These are phyloP conservation scores for Naganishia kalamii DNA, from an alignment of 768 basidiomycete species.

Conservation along the genomic window DNA sequence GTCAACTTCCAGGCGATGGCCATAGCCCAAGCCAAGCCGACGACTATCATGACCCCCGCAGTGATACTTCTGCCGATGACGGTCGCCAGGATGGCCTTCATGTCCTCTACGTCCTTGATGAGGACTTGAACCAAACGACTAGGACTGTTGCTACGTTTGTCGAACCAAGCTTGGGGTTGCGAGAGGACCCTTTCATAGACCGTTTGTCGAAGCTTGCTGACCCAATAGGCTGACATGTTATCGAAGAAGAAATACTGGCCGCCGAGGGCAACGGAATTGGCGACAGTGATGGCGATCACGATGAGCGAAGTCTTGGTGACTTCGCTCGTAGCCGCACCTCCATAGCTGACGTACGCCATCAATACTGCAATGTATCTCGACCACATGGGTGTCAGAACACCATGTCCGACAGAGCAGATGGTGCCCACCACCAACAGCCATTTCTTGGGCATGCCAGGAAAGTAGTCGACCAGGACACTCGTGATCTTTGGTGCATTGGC, in stretches of 20 bases:
- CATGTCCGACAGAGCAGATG: slow-evolving; percentile 61
- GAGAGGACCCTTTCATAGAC: slow-evolving; percentile 59
- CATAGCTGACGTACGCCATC: slow-evolving; percentile 51
- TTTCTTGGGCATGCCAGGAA: slow-evolving; percentile 70
- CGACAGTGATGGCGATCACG: slow-evolving; percentile 61
- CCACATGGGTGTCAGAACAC: slow-evolving; percentile 84
- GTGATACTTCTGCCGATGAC: slow-evolving; percentile 68
- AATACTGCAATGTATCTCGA: slow-evolving; percentile 79
- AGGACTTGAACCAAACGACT: slow-evolving; percentile 64
- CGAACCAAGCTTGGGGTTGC: slow-evolving; percentile 87
- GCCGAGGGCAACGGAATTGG: slow-evolving; percentile 69
- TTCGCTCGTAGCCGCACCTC: slow-evolving; percentile 34
- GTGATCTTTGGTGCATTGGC: slow-evolving; percentile 10
- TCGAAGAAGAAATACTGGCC: slow-evolving; percentile 78
- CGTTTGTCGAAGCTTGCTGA: slow-evolving; percentile 56
- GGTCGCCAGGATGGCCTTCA: slow-evolving; percentile 64
- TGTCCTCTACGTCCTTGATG: slow-evolving; percentile 86
- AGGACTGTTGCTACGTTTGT: slow-evolving; percentile 58
- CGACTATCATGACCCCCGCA: slow-evolving; percentile 68
- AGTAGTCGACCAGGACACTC: slow-evolving; percentile 46
- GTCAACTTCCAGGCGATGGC: slow-evolving; percentile 85
- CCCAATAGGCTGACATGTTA: slow-evolving; percentile 66
- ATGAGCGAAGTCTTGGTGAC: slow-evolving; percentile 37
- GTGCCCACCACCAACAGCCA: slow-evolving; percentile 65
- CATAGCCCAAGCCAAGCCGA: slow-evolving; percentile 86